A percentile compares a stretch with the other conserved stretches of the same genome.
phyloP scores from a whole-genome alignment of 176 grass and related monocot genomes.

The Zoysia japonica region DNA sequence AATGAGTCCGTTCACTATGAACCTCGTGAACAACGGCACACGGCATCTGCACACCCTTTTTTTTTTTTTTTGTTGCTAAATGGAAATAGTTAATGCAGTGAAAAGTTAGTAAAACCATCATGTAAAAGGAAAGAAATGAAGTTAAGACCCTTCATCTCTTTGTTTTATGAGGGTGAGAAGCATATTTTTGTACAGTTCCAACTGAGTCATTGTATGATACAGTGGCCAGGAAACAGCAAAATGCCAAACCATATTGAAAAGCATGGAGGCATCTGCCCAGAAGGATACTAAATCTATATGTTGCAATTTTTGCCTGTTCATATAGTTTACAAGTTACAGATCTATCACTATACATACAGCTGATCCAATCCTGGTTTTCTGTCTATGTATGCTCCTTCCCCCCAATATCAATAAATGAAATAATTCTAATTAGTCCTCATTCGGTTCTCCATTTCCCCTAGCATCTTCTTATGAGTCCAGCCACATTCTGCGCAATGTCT shows the following conservation, averaged over 20 bases:
- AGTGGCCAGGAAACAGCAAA: conserved; percentile 34
- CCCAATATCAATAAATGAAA: conserved; percentile 48
- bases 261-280: conserved; percentile 39
- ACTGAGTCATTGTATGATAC: not conserved
- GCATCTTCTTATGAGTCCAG: conserved; percentile 72
- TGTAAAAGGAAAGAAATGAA: too few species aligned
- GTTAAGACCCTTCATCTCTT: too few species aligned
- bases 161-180: too few species aligned
- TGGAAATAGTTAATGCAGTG: too few species aligned
- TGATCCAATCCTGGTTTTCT: conserved; percentile 35
- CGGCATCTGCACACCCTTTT: too few species aligned
- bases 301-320: not conserved
- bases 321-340: conserved; percentile 32
- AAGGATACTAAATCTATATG: conserved; percentile 17
- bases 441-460: conserved; percentile 25
- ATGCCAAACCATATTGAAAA: conserved; percentile 54
- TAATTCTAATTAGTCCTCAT: conserved; percentile 1
- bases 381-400: not conserved
- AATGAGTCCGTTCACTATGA: too few species aligned
- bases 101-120: too few species aligned
- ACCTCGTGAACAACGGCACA: too few species aligned
- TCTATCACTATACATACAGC: conserved; percentile 42
- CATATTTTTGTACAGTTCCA: too few species aligned
- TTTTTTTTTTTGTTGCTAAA: too few species aligned
- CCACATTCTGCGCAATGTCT: conserved; percentile 78